Base-by-base conservation (phyloP, 192 early-diverging fungal species). In the Gryganskiella cystojenkinii region DNA sequence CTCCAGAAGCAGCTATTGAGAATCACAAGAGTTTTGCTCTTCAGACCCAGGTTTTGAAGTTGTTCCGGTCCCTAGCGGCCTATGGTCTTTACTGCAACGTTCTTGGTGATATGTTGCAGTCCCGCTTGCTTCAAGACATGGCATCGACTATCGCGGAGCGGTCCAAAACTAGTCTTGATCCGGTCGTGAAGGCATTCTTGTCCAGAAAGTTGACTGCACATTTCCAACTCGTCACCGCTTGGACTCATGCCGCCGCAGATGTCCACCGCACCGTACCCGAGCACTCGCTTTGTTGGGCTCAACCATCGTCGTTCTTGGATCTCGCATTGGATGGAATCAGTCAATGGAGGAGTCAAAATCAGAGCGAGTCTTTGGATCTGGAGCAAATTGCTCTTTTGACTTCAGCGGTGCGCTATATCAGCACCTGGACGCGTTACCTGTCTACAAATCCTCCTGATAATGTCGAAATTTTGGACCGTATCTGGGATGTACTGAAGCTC, bases 41-140 rank as follows among this genome's bases (percentile, higher is more conserved):
- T 35, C 70, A 80, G 25, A 63, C 67, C 5, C 84, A 85, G 52
- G 79, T 71, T 9, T 30, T 89, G 20, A 73, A 79, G 30, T 35
- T 86, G 7, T 75, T 84, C 43, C 82, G 82, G 14, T 67, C 82
- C 0, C 50, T 85, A 7, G 66, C 78, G 19, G 79, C 70, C 10
- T 86, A 89, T 67, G 87, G 87, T 27, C 70, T 89, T n/a, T 81
- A 84, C 22, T 74, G 84, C 24, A 80, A 84, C 25, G 80, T 82
- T 17, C 42, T 87, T 4, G 71, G 65, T 4, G 85, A 87, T 27
- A 62, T 81, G 20, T 30, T 81, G 4, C 67, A 72, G 20, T 55
- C 76, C 3, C 28, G 80, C 9, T 44, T 81, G 35, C 45, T 63
- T 7, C 79, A 80, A 71, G 64, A 84, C 13, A 50, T 55, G 27